Conservation (phyloP, 2,329 filamentous ascomycete genomes). For the Cladosporium sp. region DNA sequence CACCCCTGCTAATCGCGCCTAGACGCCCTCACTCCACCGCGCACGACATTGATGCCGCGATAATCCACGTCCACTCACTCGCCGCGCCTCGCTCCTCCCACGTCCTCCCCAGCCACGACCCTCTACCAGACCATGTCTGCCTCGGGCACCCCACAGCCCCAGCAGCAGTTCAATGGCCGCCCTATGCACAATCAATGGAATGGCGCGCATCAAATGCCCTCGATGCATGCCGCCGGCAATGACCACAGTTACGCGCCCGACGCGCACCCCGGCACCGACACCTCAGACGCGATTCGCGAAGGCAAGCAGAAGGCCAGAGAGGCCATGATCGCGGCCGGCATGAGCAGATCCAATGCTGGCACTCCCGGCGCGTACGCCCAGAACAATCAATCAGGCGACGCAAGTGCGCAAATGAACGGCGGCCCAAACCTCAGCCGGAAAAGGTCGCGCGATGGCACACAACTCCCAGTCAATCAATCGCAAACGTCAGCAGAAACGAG, state of each 20-base stretch:
- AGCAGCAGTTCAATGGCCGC: constrained; percentile 12
- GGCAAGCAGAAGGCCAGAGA: constrained; percentile 59
- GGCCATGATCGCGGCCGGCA: constrained; percentile 51
- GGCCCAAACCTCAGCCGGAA: constrained; percentile 51
- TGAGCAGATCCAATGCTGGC: constrained; percentile 26
- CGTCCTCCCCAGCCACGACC: neutral
- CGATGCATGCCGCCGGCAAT: constrained; percentile 21
- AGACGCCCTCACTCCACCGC: neutral
- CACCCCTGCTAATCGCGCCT: constrained; percentile 2
- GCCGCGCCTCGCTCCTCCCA: neutral
- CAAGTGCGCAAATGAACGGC: constrained; percentile 13
- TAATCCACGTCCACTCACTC: neutral
- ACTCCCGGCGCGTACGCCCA: neutral
- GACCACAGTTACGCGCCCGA: constrained; percentile 16
- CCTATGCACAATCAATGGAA: constrained; percentile 15
- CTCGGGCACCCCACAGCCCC: constrained; percentile 12
- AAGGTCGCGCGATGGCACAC: constrained; percentile 57
- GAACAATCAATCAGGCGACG: constrained; percentile 23
- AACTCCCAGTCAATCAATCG: constrained; percentile 38
- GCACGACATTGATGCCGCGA: constrained; percentile 7
- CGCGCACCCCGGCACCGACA: constrained; percentile 15
- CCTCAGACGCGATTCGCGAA: constrained; percentile 49
- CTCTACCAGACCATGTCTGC: constrained; percentile 10
- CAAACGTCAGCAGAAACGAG: constrained; percentile 8
- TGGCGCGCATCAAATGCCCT: constrained; percentile 14